Base-by-base conservation (phyloP, 495 filamentous ascomycete genomes). In the Aspergillus diversus region DNA sequence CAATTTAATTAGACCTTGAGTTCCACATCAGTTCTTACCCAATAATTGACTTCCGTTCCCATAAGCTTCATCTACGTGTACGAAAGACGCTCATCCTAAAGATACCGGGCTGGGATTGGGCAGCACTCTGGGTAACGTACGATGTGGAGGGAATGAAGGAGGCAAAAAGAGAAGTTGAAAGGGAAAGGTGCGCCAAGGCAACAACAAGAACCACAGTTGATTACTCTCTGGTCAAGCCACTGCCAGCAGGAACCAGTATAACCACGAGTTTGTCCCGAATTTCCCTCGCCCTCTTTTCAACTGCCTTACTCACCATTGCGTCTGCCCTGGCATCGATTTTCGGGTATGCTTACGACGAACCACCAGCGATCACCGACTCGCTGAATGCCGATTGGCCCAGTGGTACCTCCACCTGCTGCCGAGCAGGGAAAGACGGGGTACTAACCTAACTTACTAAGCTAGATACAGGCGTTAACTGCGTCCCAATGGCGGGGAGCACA, bases 271-370 rank as follows among this genome's bases (percentile, higher is more conserved):
- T 39, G 39, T 13, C n/a, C 39, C 39, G 39, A 43, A 13, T 15
- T 43, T 43, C 39, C 39, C 11, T 11, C 2, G 39, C 39, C 11
- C 39, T 43, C 39, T 43, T 43, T 4, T 11, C 11, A 15, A 43
- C 39, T 43, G 39, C 39, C 39, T 43, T 13, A 43, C 39, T 43
- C 11, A 43, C 46, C 46, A 34, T 54, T 59, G 35, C 33, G 37
- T 53, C 39, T 39, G 49, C 16, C 35, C 54, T 55, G 39, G 59
- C 49, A 49, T 64, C 16, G 16, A 55, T 37, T 46, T 53, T 56
- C n/a, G 39, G 39, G 11, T 43, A 11, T 43, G 39, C 39, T 43
- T 32, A 53, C 17, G 21, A 60, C 48, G n/a, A 55, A 55, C 37
- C 52, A 11, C 0, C 47, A 47, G 61, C 34, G 33, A 63, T 9